phyloP scores from a whole-genome alignment of 75 land plant genomes.

The Ceratopteris richardii region DNA sequence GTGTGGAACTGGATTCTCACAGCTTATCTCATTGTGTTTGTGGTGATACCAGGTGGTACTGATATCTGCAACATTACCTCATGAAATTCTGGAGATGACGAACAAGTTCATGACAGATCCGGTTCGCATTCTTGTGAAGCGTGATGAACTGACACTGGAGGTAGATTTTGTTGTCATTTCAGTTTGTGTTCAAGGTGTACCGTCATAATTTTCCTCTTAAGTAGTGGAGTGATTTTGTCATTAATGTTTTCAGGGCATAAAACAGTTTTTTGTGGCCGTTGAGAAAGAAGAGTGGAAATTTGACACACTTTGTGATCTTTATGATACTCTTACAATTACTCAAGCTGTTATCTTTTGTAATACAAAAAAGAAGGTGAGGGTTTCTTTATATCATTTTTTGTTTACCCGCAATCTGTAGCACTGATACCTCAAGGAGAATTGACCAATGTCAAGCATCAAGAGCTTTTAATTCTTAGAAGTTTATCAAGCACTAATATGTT shows the following conservation, averaged over 20 bases:
- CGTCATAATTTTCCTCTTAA: no score
- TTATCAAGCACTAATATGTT: no score
- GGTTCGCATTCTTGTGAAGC: constrained; percentile 88
- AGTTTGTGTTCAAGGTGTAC: not conserved
- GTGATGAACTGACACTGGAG: constrained; percentile 97
- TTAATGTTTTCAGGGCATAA: constrained; percentile 66
- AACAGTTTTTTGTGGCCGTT: constrained; percentile 99
- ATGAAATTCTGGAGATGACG: constrained; percentile 98
- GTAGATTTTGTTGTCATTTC: constrained; percentile 16
- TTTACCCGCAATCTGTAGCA: not conserved
- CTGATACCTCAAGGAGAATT: no score
- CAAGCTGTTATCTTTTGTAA: constrained; percentile 99
- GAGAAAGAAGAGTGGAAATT: constrained; percentile 99
- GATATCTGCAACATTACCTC: constrained; percentile 93
- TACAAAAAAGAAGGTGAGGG: constrained; percentile 86
- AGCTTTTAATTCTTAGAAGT: no score
- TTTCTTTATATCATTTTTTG: not conserved
- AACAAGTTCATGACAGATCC: constrained; percentile 99
- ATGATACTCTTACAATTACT: constrained; percentile 95
- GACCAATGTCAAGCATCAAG: no score
- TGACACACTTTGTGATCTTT: constrained; percentile 94
- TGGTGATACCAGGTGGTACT: constrained; percentile 90
- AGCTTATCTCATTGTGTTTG: no score
- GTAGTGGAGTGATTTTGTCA: no score
- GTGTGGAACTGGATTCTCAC: not conserved